phyloP scores from a whole-genome alignment of 176 grass and related monocot genomes.

The Pharus latifolius region DNA sequence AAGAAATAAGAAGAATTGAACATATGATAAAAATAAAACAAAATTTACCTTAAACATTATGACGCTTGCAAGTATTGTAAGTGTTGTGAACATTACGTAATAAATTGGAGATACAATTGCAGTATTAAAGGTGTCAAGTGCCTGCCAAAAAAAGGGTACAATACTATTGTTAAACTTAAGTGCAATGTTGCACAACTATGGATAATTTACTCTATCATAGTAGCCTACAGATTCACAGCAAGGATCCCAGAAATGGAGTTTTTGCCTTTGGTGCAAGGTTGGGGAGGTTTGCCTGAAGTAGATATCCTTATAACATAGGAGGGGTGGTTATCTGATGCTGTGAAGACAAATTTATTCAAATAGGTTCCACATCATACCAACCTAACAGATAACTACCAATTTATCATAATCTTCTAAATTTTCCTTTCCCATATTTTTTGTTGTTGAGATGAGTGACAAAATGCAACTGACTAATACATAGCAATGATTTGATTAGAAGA shows the following conservation, averaged over 20 bases:
- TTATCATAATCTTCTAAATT: neutral
- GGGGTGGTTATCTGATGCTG: too few relatives aligned
- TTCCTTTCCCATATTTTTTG: neutral
- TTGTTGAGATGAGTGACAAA: neutral
- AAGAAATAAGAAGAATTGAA: neutral
- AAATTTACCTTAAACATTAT: constrained; percentile 98
- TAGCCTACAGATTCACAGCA: neutral
- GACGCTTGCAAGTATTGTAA: constrained; percentile 88
- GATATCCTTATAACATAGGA: neutral
- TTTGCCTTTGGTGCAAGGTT: neutral
- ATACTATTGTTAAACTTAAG: neutral
- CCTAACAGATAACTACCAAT: neutral
- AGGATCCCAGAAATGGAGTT: neutral
- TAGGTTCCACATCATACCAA: neutral
- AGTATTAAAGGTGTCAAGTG: constrained; percentile 92
- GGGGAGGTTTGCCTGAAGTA: neutral
- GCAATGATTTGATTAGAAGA: neutral
- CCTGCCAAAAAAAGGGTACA: constrained; percentile 24
- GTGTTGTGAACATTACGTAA: constrained; percentile 93
- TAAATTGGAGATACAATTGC: constrained; percentile 99
- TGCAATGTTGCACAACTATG: neutral
- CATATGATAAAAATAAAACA: neutral
- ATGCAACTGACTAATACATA: neutral
- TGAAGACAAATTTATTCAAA: neutral
- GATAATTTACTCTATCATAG: neutral